Conservation (phyloP, 75 land plant species). For the Picea glauca region DNA sequence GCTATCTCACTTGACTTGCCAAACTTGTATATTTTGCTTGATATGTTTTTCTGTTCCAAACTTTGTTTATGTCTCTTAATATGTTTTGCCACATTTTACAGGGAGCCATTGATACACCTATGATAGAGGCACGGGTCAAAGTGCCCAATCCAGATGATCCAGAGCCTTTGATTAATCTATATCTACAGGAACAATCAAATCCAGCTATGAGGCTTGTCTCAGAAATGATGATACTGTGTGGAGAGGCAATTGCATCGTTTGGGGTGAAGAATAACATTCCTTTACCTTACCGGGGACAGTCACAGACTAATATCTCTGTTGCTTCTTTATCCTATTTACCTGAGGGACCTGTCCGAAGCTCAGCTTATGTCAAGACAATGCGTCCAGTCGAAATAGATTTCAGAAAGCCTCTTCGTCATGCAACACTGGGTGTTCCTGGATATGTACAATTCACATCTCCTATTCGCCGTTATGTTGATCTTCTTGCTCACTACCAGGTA, state of each 20-base stretch:
- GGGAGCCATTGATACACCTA: conserved; percentile 85
- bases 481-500: conserved; percentile 97
- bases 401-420: conserved; percentile 79
- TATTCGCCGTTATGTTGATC: conserved; percentile 87
- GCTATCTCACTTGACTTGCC: neutral
- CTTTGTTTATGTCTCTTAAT: neutral
- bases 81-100: conserved; percentile 16
- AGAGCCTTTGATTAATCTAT: conserved; percentile 72
- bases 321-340: conserved; percentile 68
- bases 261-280: conserved; percentile 66
- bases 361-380: conserved; percentile 60
- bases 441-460: conserved; percentile 99
- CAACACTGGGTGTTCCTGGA: conserved; percentile 76
- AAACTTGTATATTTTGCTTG: too few species aligned
- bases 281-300: conserved; percentile 93
- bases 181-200: conserved; percentile 60
- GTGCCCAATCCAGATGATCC: conserved; percentile 71
- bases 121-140: conserved; percentile 62
- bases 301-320: conserved; percentile 47
- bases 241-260: conserved; percentile 82
- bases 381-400: conserved; percentile 85
- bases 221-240: conserved; percentile 99
- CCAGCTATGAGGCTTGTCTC: conserved; percentile 89
- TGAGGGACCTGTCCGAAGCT: conserved; percentile 77
- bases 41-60: too few species aligned